A percentile compares a stretch with the other conserved stretches of the same genome.
Conservation (phyloP, 148 eudicot species). For the Rhododendron vialii region DNA sequence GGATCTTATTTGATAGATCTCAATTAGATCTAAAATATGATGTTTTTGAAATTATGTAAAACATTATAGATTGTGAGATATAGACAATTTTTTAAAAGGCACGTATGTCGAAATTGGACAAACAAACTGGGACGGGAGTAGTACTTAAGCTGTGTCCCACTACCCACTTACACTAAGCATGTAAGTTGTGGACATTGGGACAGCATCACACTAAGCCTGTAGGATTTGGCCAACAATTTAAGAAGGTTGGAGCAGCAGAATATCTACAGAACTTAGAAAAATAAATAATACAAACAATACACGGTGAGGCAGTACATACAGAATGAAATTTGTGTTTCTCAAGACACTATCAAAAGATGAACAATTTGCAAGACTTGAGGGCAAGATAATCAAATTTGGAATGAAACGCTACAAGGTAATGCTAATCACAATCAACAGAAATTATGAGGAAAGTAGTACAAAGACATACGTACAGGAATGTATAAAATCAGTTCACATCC, state of each 20-base stretch:
- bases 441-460: slow-evolving; percentile 17
- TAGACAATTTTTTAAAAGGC: too few relatives aligned
- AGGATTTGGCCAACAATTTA: not conserved
- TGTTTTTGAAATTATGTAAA: too few relatives aligned
- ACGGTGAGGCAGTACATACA: slow-evolving; percentile 37
- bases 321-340: slow-evolving; percentile 26
- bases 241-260: not conserved
- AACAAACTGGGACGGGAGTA: not conserved
- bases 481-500: slow-evolving; percentile 65
- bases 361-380: slow-evolving; percentile 8
- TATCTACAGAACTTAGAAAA: slow-evolving; percentile 18
- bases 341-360: slow-evolving; percentile 23
- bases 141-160: not conserved
- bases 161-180: not conserved
- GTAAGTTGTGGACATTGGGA: not conserved
- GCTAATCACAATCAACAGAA: slow-evolving; percentile 28
- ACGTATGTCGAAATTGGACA: too few relatives aligned
- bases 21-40: too few relatives aligned
- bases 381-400: slow-evolving; percentile 25
- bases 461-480: slow-evolving; percentile 31
- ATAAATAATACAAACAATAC: slow-evolving; percentile 29
- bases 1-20: too few relatives aligned
- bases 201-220: not conserved
- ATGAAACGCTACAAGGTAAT: slow-evolving; percentile 17
- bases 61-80: too few relatives aligned